Conservation (phyloP, 345 rosid species). For the Populus tremula region DNA sequence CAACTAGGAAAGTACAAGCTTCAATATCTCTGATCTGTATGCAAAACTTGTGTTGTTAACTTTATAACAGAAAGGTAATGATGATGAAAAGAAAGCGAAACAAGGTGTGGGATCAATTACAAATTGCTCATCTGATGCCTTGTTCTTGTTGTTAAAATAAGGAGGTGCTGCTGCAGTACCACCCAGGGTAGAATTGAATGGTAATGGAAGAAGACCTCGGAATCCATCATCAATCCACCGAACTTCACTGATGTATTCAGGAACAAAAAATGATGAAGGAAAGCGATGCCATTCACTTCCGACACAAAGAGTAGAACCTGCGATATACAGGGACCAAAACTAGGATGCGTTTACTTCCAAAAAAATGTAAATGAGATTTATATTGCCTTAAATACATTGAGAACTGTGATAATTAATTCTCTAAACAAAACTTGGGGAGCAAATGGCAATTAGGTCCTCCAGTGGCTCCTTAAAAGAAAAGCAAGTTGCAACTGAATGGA, state of each 20-base stretch:
- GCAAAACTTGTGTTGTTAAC: slow-evolving; percentile 1
- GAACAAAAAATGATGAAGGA: slow-evolving; percentile 90
- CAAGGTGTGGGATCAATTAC: slow-evolving; percentile 36
- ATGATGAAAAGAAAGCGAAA: not conserved
- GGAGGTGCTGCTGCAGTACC: slow-evolving; percentile 90
- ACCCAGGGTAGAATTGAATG: slow-evolving; percentile 75
- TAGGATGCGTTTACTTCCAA: not conserved
- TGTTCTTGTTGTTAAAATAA: slow-evolving; percentile 87
- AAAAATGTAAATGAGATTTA: not conserved
- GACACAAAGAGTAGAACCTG: slow-evolving; percentile 89
- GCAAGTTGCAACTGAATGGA: not conserved
- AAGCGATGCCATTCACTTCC: slow-evolving; percentile 99
- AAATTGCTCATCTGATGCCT: slow-evolving; percentile 77
- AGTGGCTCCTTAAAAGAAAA: not conserved
- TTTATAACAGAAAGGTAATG: not conserved
- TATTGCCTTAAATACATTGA: too few relatives aligned
- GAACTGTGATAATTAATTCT: too few relatives aligned
- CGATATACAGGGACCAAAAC: slow-evolving; percentile 6
- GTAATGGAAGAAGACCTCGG: slow-evolving; percentile 90
- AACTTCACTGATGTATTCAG: slow-evolving; percentile 61
- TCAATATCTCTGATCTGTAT: slow-evolving; percentile 66
- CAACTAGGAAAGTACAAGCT: slow-evolving; percentile 75
- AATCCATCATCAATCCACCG: slow-evolving; percentile 96
- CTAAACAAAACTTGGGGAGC: too few relatives aligned
- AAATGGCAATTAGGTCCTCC: too few relatives aligned